phyloP scores from a whole-genome alignment of 2,329 filamentous ascomycete genomes.

The Atkinsonella texensis region DNA sequence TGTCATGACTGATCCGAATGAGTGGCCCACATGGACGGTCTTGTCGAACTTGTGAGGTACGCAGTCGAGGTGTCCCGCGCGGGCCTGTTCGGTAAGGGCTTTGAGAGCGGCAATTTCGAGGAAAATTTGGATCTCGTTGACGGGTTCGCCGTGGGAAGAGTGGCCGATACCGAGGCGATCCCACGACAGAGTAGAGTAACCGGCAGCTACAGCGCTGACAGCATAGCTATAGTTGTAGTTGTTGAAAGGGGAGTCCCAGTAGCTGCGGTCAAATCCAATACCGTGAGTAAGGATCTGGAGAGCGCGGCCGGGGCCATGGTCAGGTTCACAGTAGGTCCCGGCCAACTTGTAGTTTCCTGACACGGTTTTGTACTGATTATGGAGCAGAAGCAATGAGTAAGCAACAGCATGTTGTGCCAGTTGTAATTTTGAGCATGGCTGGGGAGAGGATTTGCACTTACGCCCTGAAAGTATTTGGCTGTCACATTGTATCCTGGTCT shows the following conservation, averaged over 20 bases:
- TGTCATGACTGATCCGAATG: slow-evolving; percentile 47
- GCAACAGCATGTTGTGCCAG: neutral
- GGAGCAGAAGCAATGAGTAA: neutral
- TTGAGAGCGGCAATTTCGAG: slow-evolving; percentile 47
- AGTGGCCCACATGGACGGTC: slow-evolving; percentile 51
- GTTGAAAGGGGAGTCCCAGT: slow-evolving; percentile 49
- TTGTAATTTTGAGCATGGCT: neutral
- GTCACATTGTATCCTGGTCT: slow-evolving; percentile 39
- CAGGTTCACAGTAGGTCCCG: slow-evolving; percentile 49
- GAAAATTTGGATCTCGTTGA: slow-evolving; percentile 46
- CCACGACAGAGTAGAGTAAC: slow-evolving; percentile 47
- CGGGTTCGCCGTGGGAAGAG: slow-evolving; percentile 45
- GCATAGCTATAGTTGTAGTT: slow-evolving; percentile 52
- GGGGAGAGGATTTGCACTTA: slow-evolving; percentile 8
- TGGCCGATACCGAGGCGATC: slow-evolving; percentile 50
- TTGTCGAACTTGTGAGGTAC: slow-evolving; percentile 27
- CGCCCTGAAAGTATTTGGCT: slow-evolving; percentile 29
- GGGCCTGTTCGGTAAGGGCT: slow-evolving; percentile 37
- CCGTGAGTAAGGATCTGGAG: slow-evolving; percentile 31
- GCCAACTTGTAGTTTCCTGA: slow-evolving; percentile 43
- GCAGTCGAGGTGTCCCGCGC: slow-evolving; percentile 30
- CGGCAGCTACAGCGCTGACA: slow-evolving; percentile 38
- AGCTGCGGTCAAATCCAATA: slow-evolving; percentile 32
- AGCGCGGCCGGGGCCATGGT: slow-evolving; percentile 24
- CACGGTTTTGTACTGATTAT: slow-evolving; percentile 33